Evolutionary conservation across 805 yeast species (phyloP).

Genomic region (Pichia thaimueangensis): DNA sequence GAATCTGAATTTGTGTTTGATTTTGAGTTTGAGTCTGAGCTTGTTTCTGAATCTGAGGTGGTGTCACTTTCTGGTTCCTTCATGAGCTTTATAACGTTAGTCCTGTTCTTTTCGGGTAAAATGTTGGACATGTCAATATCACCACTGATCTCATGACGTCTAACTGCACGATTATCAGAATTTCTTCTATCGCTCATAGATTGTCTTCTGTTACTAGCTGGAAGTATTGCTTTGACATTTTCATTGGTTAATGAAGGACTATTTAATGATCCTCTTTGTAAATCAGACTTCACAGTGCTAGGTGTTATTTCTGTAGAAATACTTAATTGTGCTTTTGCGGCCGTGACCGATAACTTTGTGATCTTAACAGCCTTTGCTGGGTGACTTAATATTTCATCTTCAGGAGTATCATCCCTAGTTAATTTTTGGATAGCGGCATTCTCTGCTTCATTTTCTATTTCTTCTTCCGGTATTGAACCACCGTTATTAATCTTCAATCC

Average conservation of each 20-base stretch:
- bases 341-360: slow-evolving; percentile 1
- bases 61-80: neutral
- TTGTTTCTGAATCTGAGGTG: slow-evolving; percentile 6
- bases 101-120: slow-evolving; percentile 13
- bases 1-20: slow-evolving; percentile 9
- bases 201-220: no score
- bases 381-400: slow-evolving; percentile 1
- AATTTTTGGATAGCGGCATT: slow-evolving; percentile 1
- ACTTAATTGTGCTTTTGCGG: neutral
- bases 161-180: slow-evolving; percentile 13
- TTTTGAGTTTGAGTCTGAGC: slow-evolving; percentile 1
- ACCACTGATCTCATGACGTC: slow-evolving; percentile 23
- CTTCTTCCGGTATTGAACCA: neutral
- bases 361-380: slow-evolving; percentile 10
- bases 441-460: slow-evolving; percentile 2
- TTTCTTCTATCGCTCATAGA: neutral
- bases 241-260: neutral
- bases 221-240: no score
- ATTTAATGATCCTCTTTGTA: neutral
- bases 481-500: neutral
- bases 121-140: slow-evolving; percentile 22
- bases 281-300: neutral
- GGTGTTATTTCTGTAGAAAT: neutral
- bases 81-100: no score
- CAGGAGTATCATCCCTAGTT: slow-evolving; percentile 10